A percentile compares a stretch with the other conserved stretches of the same genome.
Evolutionary conservation across 192 early-diverging fungal genomes (phyloP).

Genomic region (Thoreauomyces humboldtii): DNA sequence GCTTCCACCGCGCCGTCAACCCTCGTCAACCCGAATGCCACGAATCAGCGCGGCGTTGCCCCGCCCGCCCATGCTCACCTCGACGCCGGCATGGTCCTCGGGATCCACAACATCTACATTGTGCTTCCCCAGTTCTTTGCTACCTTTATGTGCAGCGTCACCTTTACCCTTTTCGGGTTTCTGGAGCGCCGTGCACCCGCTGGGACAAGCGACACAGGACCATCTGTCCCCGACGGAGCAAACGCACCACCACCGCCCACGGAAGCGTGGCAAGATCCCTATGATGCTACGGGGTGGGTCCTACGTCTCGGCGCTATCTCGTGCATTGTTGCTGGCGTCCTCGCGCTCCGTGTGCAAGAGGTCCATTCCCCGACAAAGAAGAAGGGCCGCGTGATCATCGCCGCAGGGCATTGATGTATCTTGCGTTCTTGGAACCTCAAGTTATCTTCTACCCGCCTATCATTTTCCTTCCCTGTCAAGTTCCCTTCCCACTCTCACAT

Average conservation of each 20-base stretch:
- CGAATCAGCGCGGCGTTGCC: not conserved
- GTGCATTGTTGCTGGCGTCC: slow-evolving; percentile 60
- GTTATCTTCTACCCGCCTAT: too few species aligned
- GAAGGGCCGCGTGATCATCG: not conserved
- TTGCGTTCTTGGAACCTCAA: too few species aligned
- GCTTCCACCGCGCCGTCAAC: not conserved
- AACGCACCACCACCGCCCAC: not conserved
- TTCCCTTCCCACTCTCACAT: too few species aligned
- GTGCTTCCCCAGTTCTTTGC: slow-evolving; percentile 89
- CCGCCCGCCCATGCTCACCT: not conserved
- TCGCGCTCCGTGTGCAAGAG: slow-evolving; percentile 46
- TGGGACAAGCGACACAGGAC: not conserved
- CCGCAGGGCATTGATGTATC: slow-evolving; percentile 7
- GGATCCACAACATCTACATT: slow-evolving; percentile 94
- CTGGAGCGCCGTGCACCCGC: not conserved
- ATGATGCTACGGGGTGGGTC: slow-evolving; percentile 63
- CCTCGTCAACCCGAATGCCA: not conserved
- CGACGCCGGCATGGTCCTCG: slow-evolving; percentile 64
- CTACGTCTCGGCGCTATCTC: slow-evolving; percentile 70
- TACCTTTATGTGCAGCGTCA: slow-evolving; percentile 70
- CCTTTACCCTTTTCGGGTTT: slow-evolving; percentile 62
- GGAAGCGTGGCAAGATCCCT: slow-evolving; percentile 14
- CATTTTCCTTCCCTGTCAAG: too few species aligned
- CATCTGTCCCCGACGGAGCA: slow-evolving; percentile 14
- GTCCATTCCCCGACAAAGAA: not conserved